Evolutionary conservation across 345 rosid genomes (phyloP), one percentile per base, ranked within the genome.

Genomic region (Citrus mangshanensis): DNA sequence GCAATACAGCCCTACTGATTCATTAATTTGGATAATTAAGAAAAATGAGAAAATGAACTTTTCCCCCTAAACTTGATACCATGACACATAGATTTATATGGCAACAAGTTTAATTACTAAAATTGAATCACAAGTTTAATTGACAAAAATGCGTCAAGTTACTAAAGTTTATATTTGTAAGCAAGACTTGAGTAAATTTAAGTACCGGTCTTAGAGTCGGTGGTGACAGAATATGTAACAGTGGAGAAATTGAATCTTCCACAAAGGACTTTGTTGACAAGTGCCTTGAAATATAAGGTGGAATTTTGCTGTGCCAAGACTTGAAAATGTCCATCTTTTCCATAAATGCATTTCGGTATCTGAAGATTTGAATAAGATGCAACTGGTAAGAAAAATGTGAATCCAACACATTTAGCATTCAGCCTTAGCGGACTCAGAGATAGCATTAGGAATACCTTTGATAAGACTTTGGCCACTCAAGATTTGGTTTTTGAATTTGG

Each of bases 401-500:
- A 32, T 35, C 51, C 65, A 62, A 78, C 28, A 70, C 34, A 64
- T 55, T 74, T 25, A 56, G 72, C 67, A 68, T 37, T 65, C 37
- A 38, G 38, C 68, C 19, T 22, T 75, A 55, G 9, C 40, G 62
- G 30, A 82, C 54, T 42, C n/a, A 12, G 30, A 80, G 72, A 76
- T 79, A 74, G 72, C 76, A 68, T 69, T 60, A 51, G 54, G 76
- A 55, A 68, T 79, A 96, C 99, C 98, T 91, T 65, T 90, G 90
- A 82, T 87, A 85, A 51, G 97, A 91, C 85, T 93, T 93, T 74
- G 99, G 99, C 97, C 99, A 96, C 83, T 94, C 93, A 73, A 96
- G 89, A 70, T 83, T 87, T 81, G 95, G 94, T 82, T 81, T 94
- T 74, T 90, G 97, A 86, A 91, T 89, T 85, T 94, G 97, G 74